A percentile compares a stretch with the other conserved stretches of the same genome.
These are phyloP conservation scores for Dryas integrifolia DNA, from an alignment of 331 rosid species.

Conservation along the genomic window DNA sequence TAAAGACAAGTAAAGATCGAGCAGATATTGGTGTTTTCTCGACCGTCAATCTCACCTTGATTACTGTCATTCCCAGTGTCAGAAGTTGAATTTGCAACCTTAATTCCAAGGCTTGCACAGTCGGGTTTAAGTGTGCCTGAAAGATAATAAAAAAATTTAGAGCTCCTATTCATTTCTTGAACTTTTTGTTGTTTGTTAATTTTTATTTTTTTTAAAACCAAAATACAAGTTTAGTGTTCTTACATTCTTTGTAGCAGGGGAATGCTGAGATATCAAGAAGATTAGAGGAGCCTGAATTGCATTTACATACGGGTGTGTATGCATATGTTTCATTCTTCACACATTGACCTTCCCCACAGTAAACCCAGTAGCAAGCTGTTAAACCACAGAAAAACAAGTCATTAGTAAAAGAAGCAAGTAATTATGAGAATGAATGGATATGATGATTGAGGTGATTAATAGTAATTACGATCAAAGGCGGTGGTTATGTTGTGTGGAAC, in stretches of 20 bases:
- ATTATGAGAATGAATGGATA: neutral
- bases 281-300: constrained; percentile 45
- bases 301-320: constrained; percentile 43
- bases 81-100: constrained; percentile 41
- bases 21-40: neutral
- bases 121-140: constrained; percentile 74
- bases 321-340: constrained; percentile 35
- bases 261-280: constrained; percentile 56
- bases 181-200: neutral
- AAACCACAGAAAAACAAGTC: neutral
- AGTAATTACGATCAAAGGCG: constrained; percentile 57
- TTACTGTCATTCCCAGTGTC: neutral
- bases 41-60: constrained; percentile 15
- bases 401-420: neutral
- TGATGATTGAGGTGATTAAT: neutral
- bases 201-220: neutral
- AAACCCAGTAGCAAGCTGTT: constrained; percentile 83
- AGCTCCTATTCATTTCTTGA: neutral
- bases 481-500: constrained; percentile 55
- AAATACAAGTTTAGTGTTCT: constrained; percentile 1
- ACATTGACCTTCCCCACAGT: constrained; percentile 77
- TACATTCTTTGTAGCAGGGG: constrained; percentile 82
- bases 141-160: neutral
- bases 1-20: neutral
- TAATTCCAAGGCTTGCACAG: constrained; percentile 73